phyloP scores from a whole-genome alignment of 2,329 filamentous ascomycete species.

The Cordyceps tenuipes region DNA sequence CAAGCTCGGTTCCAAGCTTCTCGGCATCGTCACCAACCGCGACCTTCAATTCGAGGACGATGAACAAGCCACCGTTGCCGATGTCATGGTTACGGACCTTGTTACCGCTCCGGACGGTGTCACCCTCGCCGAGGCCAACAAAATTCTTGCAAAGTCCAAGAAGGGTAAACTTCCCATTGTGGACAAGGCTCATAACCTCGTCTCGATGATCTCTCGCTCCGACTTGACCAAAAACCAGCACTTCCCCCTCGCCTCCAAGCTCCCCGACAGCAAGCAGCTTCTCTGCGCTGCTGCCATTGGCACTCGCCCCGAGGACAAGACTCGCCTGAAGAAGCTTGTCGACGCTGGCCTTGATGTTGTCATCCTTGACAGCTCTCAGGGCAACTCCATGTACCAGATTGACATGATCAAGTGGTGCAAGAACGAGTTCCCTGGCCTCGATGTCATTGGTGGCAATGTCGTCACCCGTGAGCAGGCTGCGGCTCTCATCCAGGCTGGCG shows the following conservation, averaged over 20 bases:
- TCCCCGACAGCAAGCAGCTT: slow-evolving; percentile 93
- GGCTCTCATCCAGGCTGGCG: slow-evolving; percentile 81
- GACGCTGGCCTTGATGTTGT: slow-evolving; percentile 95
- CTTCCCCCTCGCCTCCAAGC: slow-evolving; percentile 93
- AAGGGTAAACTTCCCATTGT: slow-evolving; percentile 97
- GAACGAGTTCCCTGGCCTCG: slow-evolving; percentile 70
- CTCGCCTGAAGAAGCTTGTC: slow-evolving; percentile 74
- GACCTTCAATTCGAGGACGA: slow-evolving; percentile 95
- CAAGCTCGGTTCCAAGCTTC: slow-evolving; percentile 86
- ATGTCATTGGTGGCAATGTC: slow-evolving; percentile 97
- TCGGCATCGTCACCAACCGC: slow-evolving; percentile 95
- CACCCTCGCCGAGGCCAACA: slow-evolving; percentile 80
- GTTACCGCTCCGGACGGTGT: slow-evolving; percentile 80
- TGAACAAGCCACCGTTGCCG: slow-evolving; percentile 61
- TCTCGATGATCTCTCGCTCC: slow-evolving; percentile 87
- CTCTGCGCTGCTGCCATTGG: slow-evolving; percentile 93
- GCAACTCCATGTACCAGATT: slow-evolving; percentile 97
- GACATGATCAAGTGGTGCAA: slow-evolving; percentile 98
- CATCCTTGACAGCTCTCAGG: slow-evolving; percentile 91
- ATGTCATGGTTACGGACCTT: slow-evolving; percentile 93
- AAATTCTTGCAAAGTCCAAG: slow-evolving; percentile 87
- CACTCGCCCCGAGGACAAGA: slow-evolving; percentile 88
- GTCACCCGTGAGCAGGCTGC: slow-evolving; percentile 97
- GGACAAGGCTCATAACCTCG: slow-evolving; percentile 72
- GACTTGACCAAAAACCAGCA: slow-evolving; percentile 98